Conservation (phyloP, 352 stramenopile species). For the Phytopythium cucurbitacearum region DNA sequence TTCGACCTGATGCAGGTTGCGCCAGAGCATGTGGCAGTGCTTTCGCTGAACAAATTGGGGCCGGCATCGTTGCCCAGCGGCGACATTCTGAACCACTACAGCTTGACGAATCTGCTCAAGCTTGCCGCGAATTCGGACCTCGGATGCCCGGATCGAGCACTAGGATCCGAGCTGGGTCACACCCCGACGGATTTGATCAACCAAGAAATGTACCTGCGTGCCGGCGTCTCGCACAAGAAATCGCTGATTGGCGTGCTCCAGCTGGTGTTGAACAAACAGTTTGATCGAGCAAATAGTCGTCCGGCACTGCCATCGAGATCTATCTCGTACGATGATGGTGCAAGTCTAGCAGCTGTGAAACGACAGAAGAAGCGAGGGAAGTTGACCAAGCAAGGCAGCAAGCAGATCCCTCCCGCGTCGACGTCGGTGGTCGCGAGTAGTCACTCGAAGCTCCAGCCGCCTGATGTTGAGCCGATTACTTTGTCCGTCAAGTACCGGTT, state of each 20-base stretch:
- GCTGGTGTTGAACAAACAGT: constrained; percentile 48
- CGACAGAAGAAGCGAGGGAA: constrained; percentile 39
- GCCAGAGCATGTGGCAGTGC: constrained; percentile 30
- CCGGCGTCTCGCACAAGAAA: constrained; percentile 7
- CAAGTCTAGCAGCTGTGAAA: constrained; percentile 23
- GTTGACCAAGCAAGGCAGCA: too few relatives aligned
- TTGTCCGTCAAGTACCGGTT: constrained; percentile 50
- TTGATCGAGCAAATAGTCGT: constrained; percentile 26
- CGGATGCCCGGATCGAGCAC: constrained; percentile 36
- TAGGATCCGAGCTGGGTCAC: constrained; percentile 19
- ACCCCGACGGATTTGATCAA: background rate
- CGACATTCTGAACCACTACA: constrained; percentile 33
- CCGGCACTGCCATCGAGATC: constrained; percentile 20
- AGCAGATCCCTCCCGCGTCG: too few relatives aligned
- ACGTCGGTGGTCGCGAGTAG: background rate
- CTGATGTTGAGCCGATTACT: constrained; percentile 20
- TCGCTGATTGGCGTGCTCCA: constrained; percentile 41
- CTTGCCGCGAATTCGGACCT: constrained; percentile 52
- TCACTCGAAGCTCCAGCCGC: constrained; percentile 27
- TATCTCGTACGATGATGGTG: constrained; percentile 23
- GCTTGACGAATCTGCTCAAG: constrained; percentile 44
- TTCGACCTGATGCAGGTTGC: constrained; percentile 56
- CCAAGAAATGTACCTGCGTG: constrained; percentile 11
- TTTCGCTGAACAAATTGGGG: too few relatives aligned
- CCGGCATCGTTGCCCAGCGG: too few relatives aligned